Evolutionary conservation across 2,329 filamentous ascomycete genomes (phyloP).

Genomic region (Ophiocordyceps camponoti-rufipedis): DNA sequence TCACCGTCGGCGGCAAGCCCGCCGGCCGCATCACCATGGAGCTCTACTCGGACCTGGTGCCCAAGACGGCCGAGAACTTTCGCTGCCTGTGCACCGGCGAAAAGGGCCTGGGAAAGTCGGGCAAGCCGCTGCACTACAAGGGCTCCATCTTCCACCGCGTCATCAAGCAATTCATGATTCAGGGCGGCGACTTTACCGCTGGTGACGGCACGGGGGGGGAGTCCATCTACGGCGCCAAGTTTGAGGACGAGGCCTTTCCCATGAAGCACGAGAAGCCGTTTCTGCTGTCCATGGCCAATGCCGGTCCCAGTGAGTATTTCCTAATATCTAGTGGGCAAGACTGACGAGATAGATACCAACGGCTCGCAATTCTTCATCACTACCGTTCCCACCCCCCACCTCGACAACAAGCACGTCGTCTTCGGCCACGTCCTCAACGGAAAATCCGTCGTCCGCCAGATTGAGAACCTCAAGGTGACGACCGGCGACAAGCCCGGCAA

Average conservation of each 20-base stretch:
- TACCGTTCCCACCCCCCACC: slow-evolving; percentile 82
- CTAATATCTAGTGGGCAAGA: background rate
- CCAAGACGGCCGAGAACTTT: slow-evolving; percentile 95
- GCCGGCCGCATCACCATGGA: slow-evolving; percentile 75
- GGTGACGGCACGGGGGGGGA: slow-evolving; percentile 92
- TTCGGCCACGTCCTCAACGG: slow-evolving; percentile 89
- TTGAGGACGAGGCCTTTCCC: slow-evolving; percentile 90
- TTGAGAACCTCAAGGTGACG: slow-evolving; percentile 68
- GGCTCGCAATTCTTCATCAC: slow-evolving; percentile 98
- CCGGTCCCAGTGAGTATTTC: slow-evolving; percentile 54
- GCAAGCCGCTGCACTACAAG: slow-evolving; percentile 85
- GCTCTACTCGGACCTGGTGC: slow-evolving; percentile 59
- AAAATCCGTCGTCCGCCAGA: slow-evolving; percentile 75
- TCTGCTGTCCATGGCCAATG: slow-evolving; percentile 94
- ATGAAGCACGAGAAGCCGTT: slow-evolving; percentile 86
- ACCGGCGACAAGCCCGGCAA: slow-evolving; percentile 58
- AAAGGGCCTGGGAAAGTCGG: slow-evolving; percentile 66
- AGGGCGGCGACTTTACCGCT: slow-evolving; percentile 91
- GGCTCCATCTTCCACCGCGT: slow-evolving; percentile 85
- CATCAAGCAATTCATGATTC: slow-evolving; percentile 98
- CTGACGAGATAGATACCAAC: slow-evolving; percentile 50
- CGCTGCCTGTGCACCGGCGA: slow-evolving; percentile 86
- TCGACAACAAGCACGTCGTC: slow-evolving; percentile 93
- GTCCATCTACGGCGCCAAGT: slow-evolving; percentile 94
- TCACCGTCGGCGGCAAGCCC: slow-evolving; percentile 56